These are phyloP conservation scores for Salix koriyanagi DNA, from an alignment of 345 rosid species.

Conservation along the genomic window DNA sequence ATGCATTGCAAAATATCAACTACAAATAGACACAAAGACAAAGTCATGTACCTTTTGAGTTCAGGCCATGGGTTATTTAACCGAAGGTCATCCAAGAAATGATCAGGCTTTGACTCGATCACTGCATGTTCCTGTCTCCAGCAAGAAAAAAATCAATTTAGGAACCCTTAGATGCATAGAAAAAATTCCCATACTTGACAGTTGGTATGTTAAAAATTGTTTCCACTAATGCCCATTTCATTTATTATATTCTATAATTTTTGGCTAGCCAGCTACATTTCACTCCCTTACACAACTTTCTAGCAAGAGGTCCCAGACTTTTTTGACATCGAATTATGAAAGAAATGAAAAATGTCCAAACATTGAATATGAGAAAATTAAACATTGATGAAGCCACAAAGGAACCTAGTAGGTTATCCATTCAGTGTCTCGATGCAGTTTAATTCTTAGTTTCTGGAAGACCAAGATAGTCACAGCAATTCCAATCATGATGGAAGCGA, in stretches of 20 bases:
- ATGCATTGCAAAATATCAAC: background rate
- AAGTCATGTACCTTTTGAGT: constrained; percentile 50
- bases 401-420: background rate
- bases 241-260: background rate
- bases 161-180: background rate
- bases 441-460: background rate
- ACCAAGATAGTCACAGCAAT: background rate
- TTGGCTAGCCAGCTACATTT: background rate
- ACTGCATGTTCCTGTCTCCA: constrained; percentile 73
- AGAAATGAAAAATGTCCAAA: background rate
- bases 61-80: constrained; percentile 95
- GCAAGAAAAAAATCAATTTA: constrained; percentile 6
- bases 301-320: background rate
- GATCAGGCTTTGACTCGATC: constrained; percentile 94
- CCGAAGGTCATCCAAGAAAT: constrained; percentile 91
- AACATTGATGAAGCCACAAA: background rate
- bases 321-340: background rate
- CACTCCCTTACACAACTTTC: background rate
- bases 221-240: background rate
- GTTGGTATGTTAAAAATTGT: background rate
- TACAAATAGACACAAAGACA: background rate
- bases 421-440: background rate
- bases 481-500: background rate
- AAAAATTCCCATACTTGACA: background rate
- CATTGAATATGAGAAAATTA: background rate